Evolutionary conservation across 1,284 basidiomycete species (phyloP).

Genomic region (Tylopilus sp.): DNA sequence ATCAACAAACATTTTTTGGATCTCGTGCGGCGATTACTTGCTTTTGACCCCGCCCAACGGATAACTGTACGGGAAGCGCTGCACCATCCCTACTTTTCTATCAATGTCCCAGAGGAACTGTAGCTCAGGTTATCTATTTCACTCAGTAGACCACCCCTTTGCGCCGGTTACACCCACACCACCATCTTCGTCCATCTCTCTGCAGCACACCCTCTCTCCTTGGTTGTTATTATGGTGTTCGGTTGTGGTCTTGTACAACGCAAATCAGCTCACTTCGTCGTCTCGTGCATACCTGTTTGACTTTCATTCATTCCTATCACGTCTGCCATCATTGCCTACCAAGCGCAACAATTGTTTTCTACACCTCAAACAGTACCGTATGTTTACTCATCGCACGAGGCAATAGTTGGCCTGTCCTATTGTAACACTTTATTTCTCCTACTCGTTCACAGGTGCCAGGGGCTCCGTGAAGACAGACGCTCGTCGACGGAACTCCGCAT

Average conservation of each 20-base stretch:
- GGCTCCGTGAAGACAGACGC: constrained; percentile 8
- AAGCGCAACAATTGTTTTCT: constrained; percentile 32
- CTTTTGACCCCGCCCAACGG: constrained; percentile 86
- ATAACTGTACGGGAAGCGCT: constrained; percentile 85
- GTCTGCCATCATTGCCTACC: constrained; percentile 22
- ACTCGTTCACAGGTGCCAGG: constrained; percentile 11
- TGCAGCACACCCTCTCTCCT: constrained; percentile 24
- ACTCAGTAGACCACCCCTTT: constrained; percentile 33
- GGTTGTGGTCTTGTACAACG: constrained; percentile 38
- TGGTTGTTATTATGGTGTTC: constrained; percentile 39
- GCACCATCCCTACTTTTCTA: constrained; percentile 77
- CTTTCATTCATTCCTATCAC: constrained; percentile 20
- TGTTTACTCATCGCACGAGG: constrained; percentile 24
- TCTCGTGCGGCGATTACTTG: constrained; percentile 81
- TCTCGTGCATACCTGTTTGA: constrained; percentile 31
- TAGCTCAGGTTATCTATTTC: constrained; percentile 40
- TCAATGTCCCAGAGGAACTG: constrained; percentile 57
- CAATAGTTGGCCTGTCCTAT: constrained; percentile 15
- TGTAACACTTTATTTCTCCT: constrained; percentile 21
- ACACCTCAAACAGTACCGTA: constrained; percentile 33
- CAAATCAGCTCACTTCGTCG: constrained; percentile 30
- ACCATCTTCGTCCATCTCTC: constrained; percentile 23
- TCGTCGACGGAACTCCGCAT: background rate
- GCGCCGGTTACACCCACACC: constrained; percentile 20
- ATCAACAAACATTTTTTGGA: constrained; percentile 81